Percentiles rank a stretch among this genome's conserved stretches.
Conservation (phyloP, 331 rosid genomes). For the Rhamnella rubrinervis region DNA sequence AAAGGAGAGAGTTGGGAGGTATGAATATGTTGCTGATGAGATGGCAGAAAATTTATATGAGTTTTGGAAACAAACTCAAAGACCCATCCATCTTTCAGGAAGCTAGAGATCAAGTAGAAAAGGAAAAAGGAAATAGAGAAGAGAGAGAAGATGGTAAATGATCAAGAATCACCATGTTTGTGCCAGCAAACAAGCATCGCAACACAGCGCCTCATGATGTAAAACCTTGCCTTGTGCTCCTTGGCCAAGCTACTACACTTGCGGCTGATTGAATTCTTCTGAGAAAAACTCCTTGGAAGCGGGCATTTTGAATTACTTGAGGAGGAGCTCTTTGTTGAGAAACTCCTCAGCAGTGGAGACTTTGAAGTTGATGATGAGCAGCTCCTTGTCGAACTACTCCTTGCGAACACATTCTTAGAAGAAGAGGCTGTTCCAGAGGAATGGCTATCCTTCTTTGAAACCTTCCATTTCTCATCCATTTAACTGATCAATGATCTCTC, state of each 20-base stretch:
- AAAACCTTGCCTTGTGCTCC: conserved; percentile 94
- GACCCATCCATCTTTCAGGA: conserved; percentile 27
- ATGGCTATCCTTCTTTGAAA: conserved; percentile 56
- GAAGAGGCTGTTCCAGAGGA: conserved; percentile 3
- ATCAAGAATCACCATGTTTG: conserved; percentile 83
- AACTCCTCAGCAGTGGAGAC: conserved; percentile 39
- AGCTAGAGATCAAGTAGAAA: neutral
- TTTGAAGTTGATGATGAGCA: conserved; percentile 53
- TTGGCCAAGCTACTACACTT: conserved; percentile 83
- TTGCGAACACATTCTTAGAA: conserved; percentile 50
- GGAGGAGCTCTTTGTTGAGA: conserved; percentile 40
- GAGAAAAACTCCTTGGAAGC: conserved; percentile 69
- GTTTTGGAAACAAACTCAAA: conserved; percentile 22
- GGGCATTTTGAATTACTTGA: conserved; percentile 30
- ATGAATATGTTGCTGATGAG: conserved; percentile 31
- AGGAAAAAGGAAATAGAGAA: conserved; percentile 11
- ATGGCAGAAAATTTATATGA: conserved; percentile 27
- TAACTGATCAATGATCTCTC: neutral
- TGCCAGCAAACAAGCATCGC: conserved; percentile 99
- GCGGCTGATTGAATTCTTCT: conserved; percentile 61
- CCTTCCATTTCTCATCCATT: conserved; percentile 85
- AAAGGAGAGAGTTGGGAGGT: neutral
- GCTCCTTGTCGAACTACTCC: conserved; percentile 62
- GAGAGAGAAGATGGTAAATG: neutral
- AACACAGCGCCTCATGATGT: conserved; percentile 89